These are phyloP conservation scores for Rhodotorula sphaerocarpa DNA, from an alignment of 768 basidiomycete species.

Conservation along the genomic window DNA sequence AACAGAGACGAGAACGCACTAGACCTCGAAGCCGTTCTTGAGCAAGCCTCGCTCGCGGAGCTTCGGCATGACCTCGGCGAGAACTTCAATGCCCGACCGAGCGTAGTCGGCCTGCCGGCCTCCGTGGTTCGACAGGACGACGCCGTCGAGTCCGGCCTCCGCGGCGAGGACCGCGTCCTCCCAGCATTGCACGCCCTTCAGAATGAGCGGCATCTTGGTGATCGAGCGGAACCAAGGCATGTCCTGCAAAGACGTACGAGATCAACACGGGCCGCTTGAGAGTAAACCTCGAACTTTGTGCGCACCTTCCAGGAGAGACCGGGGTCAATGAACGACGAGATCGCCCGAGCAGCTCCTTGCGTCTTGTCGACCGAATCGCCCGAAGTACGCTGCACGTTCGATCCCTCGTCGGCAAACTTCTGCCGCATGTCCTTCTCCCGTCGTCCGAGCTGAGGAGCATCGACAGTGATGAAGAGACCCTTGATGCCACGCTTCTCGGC, in stretches of 20 bases:
- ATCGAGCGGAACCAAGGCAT: constrained; percentile 66
- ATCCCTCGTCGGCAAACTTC: constrained; percentile 76
- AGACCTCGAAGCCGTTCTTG: constrained; percentile 61
- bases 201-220: constrained; percentile 75
- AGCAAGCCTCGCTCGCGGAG: constrained; percentile 61
- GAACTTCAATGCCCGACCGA: constrained; percentile 79
- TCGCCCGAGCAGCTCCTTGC: constrained; percentile 88
- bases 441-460: constrained; percentile 85
- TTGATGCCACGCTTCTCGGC: constrained; percentile 86
- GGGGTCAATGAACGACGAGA: constrained; percentile 94
- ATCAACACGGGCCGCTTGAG: not conserved
- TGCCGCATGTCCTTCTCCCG: constrained; percentile 70
- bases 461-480: constrained; percentile 89
- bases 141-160: constrained; percentile 62
- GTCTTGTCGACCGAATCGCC: constrained; percentile 61
- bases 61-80: constrained; percentile 71
- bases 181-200: constrained; percentile 85
- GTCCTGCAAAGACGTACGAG: constrained; percentile 46
- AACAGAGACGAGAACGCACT: constrained; percentile 38
- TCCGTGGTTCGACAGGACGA: constrained; percentile 81
- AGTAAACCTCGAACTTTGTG: too few relatives aligned
- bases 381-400: constrained; percentile 48
- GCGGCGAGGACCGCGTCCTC: constrained; percentile 82
- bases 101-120: constrained; percentile 54
- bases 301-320: constrained; percentile 62